Evolutionary conservation across 441 rosid genomes (phyloP).

Genomic region (Erysimum cheiri): DNA sequence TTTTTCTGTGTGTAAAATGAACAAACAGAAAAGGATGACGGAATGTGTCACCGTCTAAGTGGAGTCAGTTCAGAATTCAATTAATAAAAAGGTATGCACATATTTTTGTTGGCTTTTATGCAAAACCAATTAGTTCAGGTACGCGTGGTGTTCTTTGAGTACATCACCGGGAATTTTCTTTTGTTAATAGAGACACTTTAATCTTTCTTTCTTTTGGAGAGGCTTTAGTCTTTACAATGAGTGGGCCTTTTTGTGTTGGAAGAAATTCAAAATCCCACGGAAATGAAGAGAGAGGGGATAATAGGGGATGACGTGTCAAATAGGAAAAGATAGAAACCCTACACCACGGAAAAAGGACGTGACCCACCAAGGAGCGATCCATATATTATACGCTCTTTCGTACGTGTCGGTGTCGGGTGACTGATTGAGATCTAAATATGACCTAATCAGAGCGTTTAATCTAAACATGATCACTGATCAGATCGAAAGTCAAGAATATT

Average conservation of each 20-base stretch:
- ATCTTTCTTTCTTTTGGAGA: slow-evolving; percentile 18
- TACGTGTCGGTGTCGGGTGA: slow-evolving; percentile 30
- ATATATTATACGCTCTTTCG: slow-evolving; percentile 22
- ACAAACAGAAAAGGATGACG: slow-evolving; percentile 10
- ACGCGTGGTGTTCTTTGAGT: slow-evolving; percentile 35
- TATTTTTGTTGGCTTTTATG: slow-evolving; percentile 10
- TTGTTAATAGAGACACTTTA: slow-evolving; percentile 1
- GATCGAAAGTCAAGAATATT: not conserved
- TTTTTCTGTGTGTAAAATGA: slow-evolving; percentile 17
- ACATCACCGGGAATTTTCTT: slow-evolving; percentile 36
- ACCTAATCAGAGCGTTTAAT: slow-evolving; percentile 12
- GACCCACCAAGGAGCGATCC: slow-evolving; percentile 28
- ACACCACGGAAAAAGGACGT: slow-evolving; percentile 27
- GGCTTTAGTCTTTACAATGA: slow-evolving; percentile 16
- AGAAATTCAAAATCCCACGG: slow-evolving; percentile 40
- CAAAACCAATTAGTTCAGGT: slow-evolving; percentile 14
- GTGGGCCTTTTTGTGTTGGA: slow-evolving; percentile 6
- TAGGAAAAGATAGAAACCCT: slow-evolving; percentile 10
- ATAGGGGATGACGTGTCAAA: slow-evolving; percentile 37
- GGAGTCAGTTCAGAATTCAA: slow-evolving; percentile 39
- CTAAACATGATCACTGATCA: slow-evolving; percentile 28
- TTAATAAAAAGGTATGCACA: slow-evolving; percentile 30
- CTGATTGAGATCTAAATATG: slow-evolving; percentile 12
- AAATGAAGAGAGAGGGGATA: slow-evolving; percentile 26
- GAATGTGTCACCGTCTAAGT: slow-evolving; percentile 37